A percentile compares a stretch with the other conserved stretches of the same genome.
These are phyloP conservation scores for Saturnispora serradocipensis DNA, from an alignment of 805 yeast species.

Conservation along the genomic window DNA sequence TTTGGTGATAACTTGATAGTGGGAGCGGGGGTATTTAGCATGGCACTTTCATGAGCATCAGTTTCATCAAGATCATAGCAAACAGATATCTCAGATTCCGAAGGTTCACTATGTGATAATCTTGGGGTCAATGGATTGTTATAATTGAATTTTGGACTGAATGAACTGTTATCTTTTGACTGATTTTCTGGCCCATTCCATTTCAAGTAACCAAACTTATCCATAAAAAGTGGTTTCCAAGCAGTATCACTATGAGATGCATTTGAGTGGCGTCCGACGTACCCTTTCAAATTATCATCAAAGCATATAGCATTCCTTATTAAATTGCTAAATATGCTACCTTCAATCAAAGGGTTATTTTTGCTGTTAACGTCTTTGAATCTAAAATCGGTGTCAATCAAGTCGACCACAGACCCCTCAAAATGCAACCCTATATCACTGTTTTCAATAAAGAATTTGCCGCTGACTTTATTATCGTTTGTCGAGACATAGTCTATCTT, in stretches of 20 bases:
- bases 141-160: not conserved
- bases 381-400: slow-evolving; percentile 23
- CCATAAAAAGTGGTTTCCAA: slow-evolving; percentile 25
- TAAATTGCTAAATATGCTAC: slow-evolving; percentile 24
- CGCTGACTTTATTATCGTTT: not conserved
- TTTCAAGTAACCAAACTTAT: slow-evolving; percentile 22
- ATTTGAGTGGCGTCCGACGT: slow-evolving; percentile 20
- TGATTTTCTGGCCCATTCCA: not conserved
- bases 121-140: not conserved
- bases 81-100: slow-evolving; percentile 7
- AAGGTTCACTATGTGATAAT: slow-evolving; percentile 5
- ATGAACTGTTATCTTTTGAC: not conserved
- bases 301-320: slow-evolving; percentile 23
- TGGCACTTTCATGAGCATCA: not conserved
- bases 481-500: not conserved
- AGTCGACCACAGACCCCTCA: slow-evolving; percentile 25
- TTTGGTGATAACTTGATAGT: not conserved
- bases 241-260: slow-evolving; percentile 8
- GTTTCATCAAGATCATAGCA: slow-evolving; percentile 3
- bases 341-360: slow-evolving; percentile 21
- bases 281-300: slow-evolving; percentile 18
- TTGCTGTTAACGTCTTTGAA: slow-evolving; percentile 10
- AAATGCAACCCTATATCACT: not conserved
- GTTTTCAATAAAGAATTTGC: not conserved
- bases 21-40: not conserved